Base-by-base conservation (phyloP, 345 rosid genomes). In the Pseudoturritis turrita region DNA sequence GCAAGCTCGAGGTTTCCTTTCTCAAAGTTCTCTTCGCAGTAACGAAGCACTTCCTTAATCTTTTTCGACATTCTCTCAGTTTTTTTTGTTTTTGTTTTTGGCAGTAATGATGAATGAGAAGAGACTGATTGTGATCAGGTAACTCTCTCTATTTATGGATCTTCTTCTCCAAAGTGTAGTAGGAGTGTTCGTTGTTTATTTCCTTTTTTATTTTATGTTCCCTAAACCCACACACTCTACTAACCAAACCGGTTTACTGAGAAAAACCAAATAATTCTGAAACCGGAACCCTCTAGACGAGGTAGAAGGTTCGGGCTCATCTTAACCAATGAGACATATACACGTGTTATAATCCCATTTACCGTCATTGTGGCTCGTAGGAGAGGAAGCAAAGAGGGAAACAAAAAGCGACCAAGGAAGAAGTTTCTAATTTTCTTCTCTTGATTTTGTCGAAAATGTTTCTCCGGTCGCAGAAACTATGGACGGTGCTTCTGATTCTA, bases 401-500 rank as follows among this genome's bases (percentile, higher is more conserved):
- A 18, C 12, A 35, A 10, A 10, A 15, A 5, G 10, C 39, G 70
- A 72, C 6, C 44, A 19, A 61, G 35, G 31, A 25, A 54, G 26
- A 12, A n/a, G n/a, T 39, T 40, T 50, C 53, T 14, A 70, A 52
- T 21, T 35, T n/a, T n/a, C 37, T n/a, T 6, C 37, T 74, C 37
- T 36, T 35, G 10, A 29, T 13, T 62, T 8, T 28, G 7, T 28
- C 21, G 13, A 54, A 56, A 29, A 76, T 76, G 75, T 47, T 29
- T 70, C 62, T 70, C 79, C 63, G 59, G n/a, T 70, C 54, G 12
- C 23, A 13, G 14, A 76, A 62, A 3, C 3, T 55, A 70, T 70
- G 75, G 71, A 69, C 45, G 61, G 44, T 64, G 40, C 1, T 76
- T 63, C 4, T 79, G 37, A 54, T 74, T 4, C 7, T 86, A 17